phyloP scores from a whole-genome alignment of 169 alveolate genomes.

The Eimeria sp. region DNA sequence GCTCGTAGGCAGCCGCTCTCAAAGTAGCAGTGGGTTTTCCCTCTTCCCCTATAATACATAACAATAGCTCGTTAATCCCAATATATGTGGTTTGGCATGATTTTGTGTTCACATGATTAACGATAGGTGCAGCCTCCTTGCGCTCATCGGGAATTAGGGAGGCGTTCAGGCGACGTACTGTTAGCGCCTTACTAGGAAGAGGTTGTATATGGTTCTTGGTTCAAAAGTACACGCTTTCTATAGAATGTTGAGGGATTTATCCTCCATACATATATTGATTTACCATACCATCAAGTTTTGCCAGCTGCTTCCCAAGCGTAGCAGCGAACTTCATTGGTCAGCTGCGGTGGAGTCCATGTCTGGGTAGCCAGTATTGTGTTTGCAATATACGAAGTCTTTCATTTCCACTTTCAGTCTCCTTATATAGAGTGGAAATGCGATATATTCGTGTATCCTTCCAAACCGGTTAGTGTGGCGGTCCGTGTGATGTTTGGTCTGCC shows the following conservation, averaged over 20 bases:
- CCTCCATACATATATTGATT: too few relatives aligned
- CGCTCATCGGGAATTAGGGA: background rate
- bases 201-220: too few relatives aligned
- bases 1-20: too few relatives aligned
- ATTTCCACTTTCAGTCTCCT: background rate
- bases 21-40: background rate
- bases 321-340: background rate
- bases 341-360: background rate
- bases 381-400: background rate
- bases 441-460: background rate
- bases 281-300: background rate
- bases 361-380: background rate
- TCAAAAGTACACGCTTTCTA: background rate
- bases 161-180: background rate
- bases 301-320: background rate
- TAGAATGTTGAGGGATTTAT: background rate
- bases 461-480: background rate
- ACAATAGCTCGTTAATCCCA: background rate
- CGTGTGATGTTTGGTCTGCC: background rate
- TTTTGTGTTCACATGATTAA: background rate
- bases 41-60: background rate
- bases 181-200: too few relatives aligned
- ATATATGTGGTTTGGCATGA: background rate
- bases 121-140: constrained; percentile 2
- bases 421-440: background rate